Evolutionary conservation across 768 basidiomycete species (phyloP).

Genomic region (Suillus subalutaceus): DNA sequence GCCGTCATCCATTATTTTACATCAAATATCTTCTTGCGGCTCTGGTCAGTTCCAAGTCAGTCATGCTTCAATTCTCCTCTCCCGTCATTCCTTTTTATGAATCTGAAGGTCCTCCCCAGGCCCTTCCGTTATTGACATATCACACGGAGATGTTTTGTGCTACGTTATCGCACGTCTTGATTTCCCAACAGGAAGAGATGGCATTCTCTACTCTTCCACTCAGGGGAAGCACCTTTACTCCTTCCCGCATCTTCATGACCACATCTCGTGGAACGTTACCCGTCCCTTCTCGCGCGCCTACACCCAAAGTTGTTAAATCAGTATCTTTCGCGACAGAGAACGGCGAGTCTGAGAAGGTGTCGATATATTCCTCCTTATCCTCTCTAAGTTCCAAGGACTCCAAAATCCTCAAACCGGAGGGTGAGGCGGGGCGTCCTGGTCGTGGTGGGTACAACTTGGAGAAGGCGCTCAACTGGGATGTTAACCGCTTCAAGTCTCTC

Average conservation of each 20-base stretch:
- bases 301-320: neutral
- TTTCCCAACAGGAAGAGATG: neutral
- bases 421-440: slow-evolving; percentile 13
- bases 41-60: neutral
- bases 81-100: neutral
- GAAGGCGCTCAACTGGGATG: slow-evolving; percentile 8
- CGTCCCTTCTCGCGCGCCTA: neutral
- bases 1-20: neutral
- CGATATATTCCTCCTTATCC: neutral
- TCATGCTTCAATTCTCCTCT: neutral
- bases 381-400: neutral
- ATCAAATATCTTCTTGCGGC: neutral
- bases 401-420: slow-evolving; percentile 15
- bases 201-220: neutral
- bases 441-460: slow-evolving; percentile 16
- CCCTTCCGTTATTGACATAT: neutral
- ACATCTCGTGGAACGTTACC: neutral
- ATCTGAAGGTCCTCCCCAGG: neutral
- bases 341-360: too few relatives aligned
- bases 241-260: neutral
- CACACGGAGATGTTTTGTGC: neutral
- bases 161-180: neutral
- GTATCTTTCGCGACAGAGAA: neutral
- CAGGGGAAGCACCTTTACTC: neutral
- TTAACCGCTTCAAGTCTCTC: neutral